These are phyloP conservation scores for Phytophthora brassicae DNA, from an alignment of 352 stramenopile genomes.

Conservation along the genomic window DNA sequence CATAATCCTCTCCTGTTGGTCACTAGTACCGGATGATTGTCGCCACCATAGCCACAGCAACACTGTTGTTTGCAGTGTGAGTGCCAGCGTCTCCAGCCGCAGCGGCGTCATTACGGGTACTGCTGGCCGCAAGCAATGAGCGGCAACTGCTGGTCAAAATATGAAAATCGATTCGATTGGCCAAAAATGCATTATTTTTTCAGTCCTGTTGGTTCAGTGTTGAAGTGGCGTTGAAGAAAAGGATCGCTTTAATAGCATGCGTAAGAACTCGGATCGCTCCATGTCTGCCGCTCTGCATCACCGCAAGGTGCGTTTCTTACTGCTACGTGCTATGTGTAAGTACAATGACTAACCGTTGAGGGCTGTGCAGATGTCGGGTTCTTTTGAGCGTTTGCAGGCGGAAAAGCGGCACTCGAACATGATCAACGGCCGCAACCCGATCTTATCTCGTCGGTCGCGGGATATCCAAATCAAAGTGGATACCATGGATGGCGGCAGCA, in stretches of 20 bases:
- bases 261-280: constrained; percentile 37
- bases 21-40: neutral
- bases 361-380: constrained; percentile 33
- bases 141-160: constrained; percentile 22
- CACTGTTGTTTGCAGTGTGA: constrained; percentile 34
- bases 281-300: constrained; percentile 61
- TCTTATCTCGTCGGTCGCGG: constrained; percentile 7
- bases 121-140: neutral
- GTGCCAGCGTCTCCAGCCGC: constrained; percentile 29
- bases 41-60: constrained; percentile 35
- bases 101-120: constrained; percentile 28
- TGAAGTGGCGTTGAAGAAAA: neutral
- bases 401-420: constrained; percentile 45
- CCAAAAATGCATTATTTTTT: constrained; percentile 9
- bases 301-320: constrained; percentile 37
- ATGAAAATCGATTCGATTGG: constrained; percentile 9
- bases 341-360: neutral
- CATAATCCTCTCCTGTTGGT: constrained; percentile 13
- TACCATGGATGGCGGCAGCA: neutral
- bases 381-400: constrained; percentile 39
- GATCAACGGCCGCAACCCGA: constrained; percentile 25
- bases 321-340: neutral
- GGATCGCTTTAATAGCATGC: constrained; percentile 33
- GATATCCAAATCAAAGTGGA: neutral
- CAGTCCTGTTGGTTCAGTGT: constrained; percentile 7